Conservation (phyloP, 495 filamentous ascomycete genomes). For the Aspergillus affinis region DNA sequence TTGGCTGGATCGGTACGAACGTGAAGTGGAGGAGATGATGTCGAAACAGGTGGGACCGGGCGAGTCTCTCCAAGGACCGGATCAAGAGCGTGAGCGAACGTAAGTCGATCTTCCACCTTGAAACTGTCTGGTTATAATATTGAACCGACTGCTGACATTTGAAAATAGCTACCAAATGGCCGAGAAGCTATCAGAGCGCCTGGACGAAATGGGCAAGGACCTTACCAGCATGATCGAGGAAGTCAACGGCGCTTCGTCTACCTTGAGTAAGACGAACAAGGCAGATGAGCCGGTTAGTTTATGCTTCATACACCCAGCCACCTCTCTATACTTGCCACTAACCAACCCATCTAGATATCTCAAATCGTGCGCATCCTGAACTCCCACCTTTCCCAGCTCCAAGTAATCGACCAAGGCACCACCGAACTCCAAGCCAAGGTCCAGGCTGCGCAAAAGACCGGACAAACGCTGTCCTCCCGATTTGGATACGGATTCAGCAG, state of each 20-base stretch:
- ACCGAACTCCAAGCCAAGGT: conserved; percentile 79
- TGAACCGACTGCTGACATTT: conserved; percentile 16
- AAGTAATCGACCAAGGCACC: conserved; percentile 86
- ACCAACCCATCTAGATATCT: conserved; percentile 60
- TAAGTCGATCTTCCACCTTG: conserved; percentile 34
- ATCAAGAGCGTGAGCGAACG: conserved; percentile 91
- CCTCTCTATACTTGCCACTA: conserved; percentile 2
- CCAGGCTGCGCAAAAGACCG: conserved; percentile 69
- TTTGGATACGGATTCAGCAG: conserved; percentile 59
- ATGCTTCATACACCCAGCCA: conserved; percentile 1
- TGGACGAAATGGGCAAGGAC: conserved; percentile 91
- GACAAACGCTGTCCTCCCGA: conserved; percentile 64
- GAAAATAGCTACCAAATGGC: conserved; percentile 73
- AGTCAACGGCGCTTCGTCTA: conserved; percentile 83
- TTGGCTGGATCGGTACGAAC: conserved; percentile 87
- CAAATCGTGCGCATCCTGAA: conserved; percentile 94
- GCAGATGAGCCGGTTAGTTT: conserved; percentile 85
- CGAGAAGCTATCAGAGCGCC: conserved; percentile 80
- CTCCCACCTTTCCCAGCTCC: conserved; percentile 80
- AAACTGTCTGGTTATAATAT: not conserved
- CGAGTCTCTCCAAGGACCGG: conserved; percentile 78
- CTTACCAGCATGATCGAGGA: conserved; percentile 94
- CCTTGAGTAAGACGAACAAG: conserved; percentile 82
- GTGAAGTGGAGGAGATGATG: conserved; percentile 83
- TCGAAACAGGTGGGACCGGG: conserved; percentile 63